phyloP scores from a whole-genome alignment of 768 basidiomycete genomes.

The Lepiota venenata region DNA sequence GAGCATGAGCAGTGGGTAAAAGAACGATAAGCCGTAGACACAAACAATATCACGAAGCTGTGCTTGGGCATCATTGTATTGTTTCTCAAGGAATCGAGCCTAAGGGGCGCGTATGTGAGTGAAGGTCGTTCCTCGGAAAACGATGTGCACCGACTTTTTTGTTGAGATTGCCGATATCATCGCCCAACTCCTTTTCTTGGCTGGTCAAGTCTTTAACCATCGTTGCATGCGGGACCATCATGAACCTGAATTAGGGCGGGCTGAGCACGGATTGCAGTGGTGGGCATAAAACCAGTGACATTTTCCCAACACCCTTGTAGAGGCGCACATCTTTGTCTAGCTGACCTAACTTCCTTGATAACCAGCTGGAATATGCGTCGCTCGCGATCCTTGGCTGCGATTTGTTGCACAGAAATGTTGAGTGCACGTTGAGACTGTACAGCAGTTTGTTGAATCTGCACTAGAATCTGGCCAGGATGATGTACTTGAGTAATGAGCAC shows the following conservation, averaged over 20 bases:
- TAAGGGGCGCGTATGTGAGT: conserved; percentile 23
- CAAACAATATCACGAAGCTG: conserved; percentile 85
- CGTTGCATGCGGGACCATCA: conserved; percentile 75
- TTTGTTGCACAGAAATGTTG: conserved; percentile 71
- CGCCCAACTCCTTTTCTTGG: conserved; percentile 80
- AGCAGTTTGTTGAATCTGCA: conserved; percentile 91
- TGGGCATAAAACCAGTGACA: conserved; percentile 47
- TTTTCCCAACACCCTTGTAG: conserved; percentile 96
- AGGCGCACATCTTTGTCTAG: conserved; percentile 74
- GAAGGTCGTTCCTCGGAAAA: background rate
- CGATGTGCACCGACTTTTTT: conserved; percentile 65
- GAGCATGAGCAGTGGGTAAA: background rate
- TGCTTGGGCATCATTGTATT: conserved; percentile 84
- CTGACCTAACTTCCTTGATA: conserved; percentile 71
- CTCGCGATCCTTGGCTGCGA: conserved; percentile 80
- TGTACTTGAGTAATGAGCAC: background rate
- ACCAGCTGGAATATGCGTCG: conserved; percentile 88
- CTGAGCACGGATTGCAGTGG: background rate
- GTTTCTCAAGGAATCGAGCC: conserved; percentile 92
- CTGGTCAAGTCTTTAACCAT: conserved; percentile 74
- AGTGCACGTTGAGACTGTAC: conserved; percentile 81
- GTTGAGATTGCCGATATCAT: conserved; percentile 75
- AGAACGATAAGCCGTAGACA: conserved; percentile 7
- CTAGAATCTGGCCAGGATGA: conserved; percentile 61
- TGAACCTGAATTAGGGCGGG: conserved; percentile 60